Evolutionary conservation across 441 rosid species (phyloP).

Genomic region (Kokia cookei): DNA sequence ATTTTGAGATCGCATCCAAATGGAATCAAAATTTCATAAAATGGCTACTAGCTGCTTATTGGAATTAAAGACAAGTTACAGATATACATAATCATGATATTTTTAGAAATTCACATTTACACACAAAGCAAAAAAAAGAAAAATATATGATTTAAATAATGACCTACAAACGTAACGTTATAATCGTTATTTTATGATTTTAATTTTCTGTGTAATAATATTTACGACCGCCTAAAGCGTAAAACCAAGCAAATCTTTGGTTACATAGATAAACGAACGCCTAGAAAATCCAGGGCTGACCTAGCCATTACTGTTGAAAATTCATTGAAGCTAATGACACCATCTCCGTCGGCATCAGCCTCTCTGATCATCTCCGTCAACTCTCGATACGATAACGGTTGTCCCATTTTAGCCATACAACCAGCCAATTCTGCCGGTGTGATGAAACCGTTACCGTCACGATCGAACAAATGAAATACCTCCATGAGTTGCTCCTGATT

Average conservation of each 20-base stretch:
- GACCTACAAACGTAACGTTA: not conserved
- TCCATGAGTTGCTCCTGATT: slow-evolving; percentile 49
- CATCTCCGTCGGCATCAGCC: slow-evolving; percentile 61
- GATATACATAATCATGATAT: too few relatives aligned
- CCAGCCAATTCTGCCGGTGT: slow-evolving; percentile 63
- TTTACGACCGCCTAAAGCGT: not conserved
- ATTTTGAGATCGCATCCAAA: too few relatives aligned
- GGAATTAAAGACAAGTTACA: too few relatives aligned
- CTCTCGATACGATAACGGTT: slow-evolving; percentile 52
- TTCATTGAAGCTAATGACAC: slow-evolving; percentile 52
- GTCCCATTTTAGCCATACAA: slow-evolving; percentile 70
- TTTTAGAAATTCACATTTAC: not conserved
- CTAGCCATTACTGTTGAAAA: slow-evolving; percentile 55
- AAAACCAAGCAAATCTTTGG: not conserved
- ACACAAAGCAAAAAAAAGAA: not conserved
- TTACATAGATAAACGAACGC: slow-evolving; percentile 9
- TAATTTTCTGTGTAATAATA: not conserved
- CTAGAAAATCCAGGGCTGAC: slow-evolving; percentile 48
- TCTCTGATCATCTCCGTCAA: slow-evolving; percentile 53
- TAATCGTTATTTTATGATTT: not conserved
- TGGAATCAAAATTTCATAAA: too few relatives aligned
- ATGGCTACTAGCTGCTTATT: too few relatives aligned
- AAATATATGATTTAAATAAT: not conserved
- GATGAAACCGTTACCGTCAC: slow-evolving; percentile 62
- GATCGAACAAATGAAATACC: slow-evolving; percentile 57